Evolutionary conservation across 2,329 filamentous ascomycete genomes (phyloP), one percentile per base, ranked within the genome.

Genomic region (Aplosporella prunicola): DNA sequence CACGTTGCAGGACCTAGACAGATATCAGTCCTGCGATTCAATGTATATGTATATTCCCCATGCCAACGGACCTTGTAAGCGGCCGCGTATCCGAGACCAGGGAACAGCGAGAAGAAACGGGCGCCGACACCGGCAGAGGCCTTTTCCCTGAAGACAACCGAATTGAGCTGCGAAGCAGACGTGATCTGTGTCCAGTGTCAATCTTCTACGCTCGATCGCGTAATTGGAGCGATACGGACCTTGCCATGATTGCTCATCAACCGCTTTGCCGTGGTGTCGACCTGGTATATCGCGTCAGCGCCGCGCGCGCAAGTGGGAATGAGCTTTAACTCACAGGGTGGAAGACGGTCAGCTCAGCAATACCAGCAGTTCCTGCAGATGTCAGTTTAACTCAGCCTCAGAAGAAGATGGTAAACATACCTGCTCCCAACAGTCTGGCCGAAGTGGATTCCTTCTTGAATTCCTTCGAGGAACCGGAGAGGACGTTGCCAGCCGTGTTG

Each of bases 191-290:
- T 13, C 32, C 10, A 34, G 47, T 39, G 47, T 52, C 42, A 53
- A 50, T 45, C 23, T 24, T 15, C 7, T 34, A 30, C 32, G 18
- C 25, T 26, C 31, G 10, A 20, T 9, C 9, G 9, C 24, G 20
- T 5, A 25, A 15, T 13, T 27, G 11, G 26, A 22, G 9, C 16
- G 13, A 25, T 22, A 30, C n/a, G n/a, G 60, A 83, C 75, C 67
- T 71, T 84, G 57, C 77, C 78, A 62, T 93, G 82, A 66, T 98
- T 95, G 77, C 87, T 95, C 91, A 98, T 98, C 65, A 98, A 77
- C 51, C 91, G 85, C 74, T 98, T 98, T 46, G 91, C 89, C 55
- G 93, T 95, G 34, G 91, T 98, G 67, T 98, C 91, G 61, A 98
- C 85, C 83, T 89, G 56, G 51, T 24, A 50, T 45, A 43, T 60